These are phyloP conservation scores for Ploettnerulaceae sp. DNA, from an alignment of 2,329 filamentous ascomycete genomes.

Conservation along the genomic window DNA sequence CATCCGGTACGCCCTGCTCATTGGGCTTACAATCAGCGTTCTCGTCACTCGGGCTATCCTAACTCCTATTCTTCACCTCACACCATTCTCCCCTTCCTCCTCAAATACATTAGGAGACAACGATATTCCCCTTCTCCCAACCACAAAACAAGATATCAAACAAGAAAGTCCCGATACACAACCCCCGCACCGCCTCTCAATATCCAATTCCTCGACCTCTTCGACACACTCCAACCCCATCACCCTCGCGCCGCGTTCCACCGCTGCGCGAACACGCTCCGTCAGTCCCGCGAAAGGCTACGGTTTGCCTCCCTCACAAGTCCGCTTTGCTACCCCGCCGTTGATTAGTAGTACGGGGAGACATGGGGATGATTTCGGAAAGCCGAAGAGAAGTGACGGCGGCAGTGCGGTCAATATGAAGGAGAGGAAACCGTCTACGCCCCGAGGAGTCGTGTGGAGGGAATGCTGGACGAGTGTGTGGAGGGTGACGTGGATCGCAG, in stretches of 20 bases:
- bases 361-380: conserved; percentile 10
- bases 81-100: conserved; percentile 22
- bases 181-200: not conserved
- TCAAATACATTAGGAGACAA: not conserved
- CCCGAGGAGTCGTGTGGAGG: conserved; percentile 44
- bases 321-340: conserved; percentile 20
- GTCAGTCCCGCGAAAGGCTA: conserved; percentile 31
- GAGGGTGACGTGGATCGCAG: conserved; percentile 58
- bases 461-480: conserved; percentile 60
- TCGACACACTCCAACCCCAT: conserved; percentile 24
- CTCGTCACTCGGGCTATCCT: conserved; percentile 52
- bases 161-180: conserved; percentile 10
- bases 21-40: conserved; percentile 47
- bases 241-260: conserved; percentile 27
- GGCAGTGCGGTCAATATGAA: too few relatives aligned
- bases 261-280: conserved; percentile 26
- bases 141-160: conserved; percentile 21
- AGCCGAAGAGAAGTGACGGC: conserved; percentile 1
- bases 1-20: conserved; percentile 67
- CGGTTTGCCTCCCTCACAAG: conserved; percentile 26
- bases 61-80: conserved; percentile 49
- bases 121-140: conserved; percentile 24
- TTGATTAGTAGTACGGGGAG: conserved; percentile 12
- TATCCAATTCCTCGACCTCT: conserved; percentile 30
- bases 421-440: conserved; percentile 23